Base-by-base conservation (phyloP, 2,329 filamentous ascomycete genomes). In the Ascochyta pisi region DNA sequence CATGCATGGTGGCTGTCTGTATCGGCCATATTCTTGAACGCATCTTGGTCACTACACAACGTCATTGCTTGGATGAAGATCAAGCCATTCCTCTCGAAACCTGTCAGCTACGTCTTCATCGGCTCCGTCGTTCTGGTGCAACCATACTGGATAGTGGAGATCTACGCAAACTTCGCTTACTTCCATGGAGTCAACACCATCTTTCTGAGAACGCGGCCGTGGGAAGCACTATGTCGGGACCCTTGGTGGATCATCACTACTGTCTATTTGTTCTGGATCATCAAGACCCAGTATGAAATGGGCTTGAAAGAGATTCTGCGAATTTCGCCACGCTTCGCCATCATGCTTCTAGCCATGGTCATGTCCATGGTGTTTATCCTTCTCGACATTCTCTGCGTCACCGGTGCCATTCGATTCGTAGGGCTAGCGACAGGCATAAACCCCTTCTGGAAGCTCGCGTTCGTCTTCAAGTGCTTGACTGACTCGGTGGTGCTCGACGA, bases 161-260 rank as follows among this genome's bases (percentile, higher is more conserved):
- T 88, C 12, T 85, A 85, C 54, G 84, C 85, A 37, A 88, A 88
- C 55, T 89, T 87, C 61, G 76, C 85, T 6, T 89, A 84, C 69
- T 89, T 87, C 70, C 85, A 86, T 61, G 79, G 79, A 27, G 76
- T 81, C 61, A 82, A 79, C 62, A 70, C 77, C 27, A 69, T 86
- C 0, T 88, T 88, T 64, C 65, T 77, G 4, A 76, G 75, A 3
- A 87, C 84, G 0, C 73, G 86, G 16, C 86, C 86, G 0, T 82
- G 82, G 46, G 86, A 89, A 68, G 83, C 85, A 2, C 68, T 88
- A 1, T 86, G 84, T 64, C 80, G 85, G 9, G 86, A 89, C 60
- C 86, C 86, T 0, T 89, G 86, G 86, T 89, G 86, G 86, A 81
- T 89, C 16, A 86, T 86, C 61, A 87, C 86, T 0, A 83, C 82